Base-by-base conservation (phyloP, 2,329 filamentous ascomycete genomes). In the Hypoxylon sp. region DNA sequence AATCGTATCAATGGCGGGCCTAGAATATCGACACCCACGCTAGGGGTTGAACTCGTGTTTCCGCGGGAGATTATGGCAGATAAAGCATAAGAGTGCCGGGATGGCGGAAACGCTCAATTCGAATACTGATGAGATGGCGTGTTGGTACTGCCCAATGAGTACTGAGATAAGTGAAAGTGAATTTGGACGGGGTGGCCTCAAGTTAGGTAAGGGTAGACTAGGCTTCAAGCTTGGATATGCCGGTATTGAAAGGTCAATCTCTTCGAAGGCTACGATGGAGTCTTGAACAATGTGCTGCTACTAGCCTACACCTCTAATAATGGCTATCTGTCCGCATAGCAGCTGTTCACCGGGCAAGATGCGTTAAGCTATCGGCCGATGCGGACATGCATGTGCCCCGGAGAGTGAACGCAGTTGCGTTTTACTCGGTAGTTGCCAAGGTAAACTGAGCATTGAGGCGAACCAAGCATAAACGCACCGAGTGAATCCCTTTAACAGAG, bases 41-140 rank as follows among this genome's bases (percentile, higher is more conserved):
- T 67, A 65, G 50, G 55, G 54, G 9, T 18, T 51, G 46, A 33
- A 50, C 42, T 42, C 52, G 30, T 65, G 60, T 64, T 73, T 74
- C 70, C 72, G 71, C 72, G 70, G 71, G 67, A 61, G 60, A 33
- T 53, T 59, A 58, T 52, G 46, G 58, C 56, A 67, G 69, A 65
- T 66, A 61, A 60, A 62, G 64, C 40, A 49, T 61, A 42, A 49
- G 54, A 42, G 14, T 40, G 20, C 46, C 63, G 33, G 42, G 33
- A 26, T 52, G 48, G 16, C 59, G 67, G 69, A 67, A 33, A 69
- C 50, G 64, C 24, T 53, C 24, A 46, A 61, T 61, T 61, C 30
- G 36, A 44, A 26, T 56, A n/a, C 48, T 55, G 54, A 54, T 44
- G 16, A 18, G 48, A 61, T 53, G 33, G 40, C 38, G 44, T 48